Evolutionary conservation across 2,329 filamentous ascomycete genomes (phyloP), one percentile per base, ranked within the genome.

Genomic region (Ceratocystis destructans): DNA sequence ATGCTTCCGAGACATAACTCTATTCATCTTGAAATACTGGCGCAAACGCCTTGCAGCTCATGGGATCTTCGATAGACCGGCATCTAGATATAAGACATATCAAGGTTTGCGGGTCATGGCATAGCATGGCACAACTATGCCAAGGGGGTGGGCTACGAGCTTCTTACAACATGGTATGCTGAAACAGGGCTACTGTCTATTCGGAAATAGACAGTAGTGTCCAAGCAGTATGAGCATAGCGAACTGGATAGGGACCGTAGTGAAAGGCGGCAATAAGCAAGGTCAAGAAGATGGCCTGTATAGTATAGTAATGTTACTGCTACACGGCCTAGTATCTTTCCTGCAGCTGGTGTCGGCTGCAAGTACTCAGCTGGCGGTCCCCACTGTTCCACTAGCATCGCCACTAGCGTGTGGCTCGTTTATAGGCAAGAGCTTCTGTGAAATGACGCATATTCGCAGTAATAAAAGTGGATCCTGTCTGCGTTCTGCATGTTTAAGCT

Each of bases 61-160:
- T 78, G 75, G 77, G 77, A 0, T 76, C 76, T 61, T 78, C 75
- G 0, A 72, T 73, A 0, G 79, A 81, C 67, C 72, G 71, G 0
- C 69, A 76, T 17, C 79, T 80, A 0, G 75, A 77, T n/a, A 71
- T 82, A 0, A 79, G 79, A 0, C 69, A 70, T 79, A 25, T 79
- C 76, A 0, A 80, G 80, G 0, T 82, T 81, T 68, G 77, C 76
- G 37, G 80, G 80, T 0, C 79, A 81, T 66, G 80, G 80, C 0
- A 83, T 82, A 79, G 75, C 78, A 82, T 82, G 79, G 75, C 78
- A 0, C 70, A 78, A 28, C 75, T 80, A 20, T 77, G 75, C 74
- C 5, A 76, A 77, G 68, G 77, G 74, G 0, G 55, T 80, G 7
- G 76, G 74, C 1, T 68, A 71, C 28, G 79, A 81, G 77, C 68